These are phyloP conservation scores for Lablab purpureus DNA, from an alignment of 306 rosid genomes.

Conservation along the genomic window DNA sequence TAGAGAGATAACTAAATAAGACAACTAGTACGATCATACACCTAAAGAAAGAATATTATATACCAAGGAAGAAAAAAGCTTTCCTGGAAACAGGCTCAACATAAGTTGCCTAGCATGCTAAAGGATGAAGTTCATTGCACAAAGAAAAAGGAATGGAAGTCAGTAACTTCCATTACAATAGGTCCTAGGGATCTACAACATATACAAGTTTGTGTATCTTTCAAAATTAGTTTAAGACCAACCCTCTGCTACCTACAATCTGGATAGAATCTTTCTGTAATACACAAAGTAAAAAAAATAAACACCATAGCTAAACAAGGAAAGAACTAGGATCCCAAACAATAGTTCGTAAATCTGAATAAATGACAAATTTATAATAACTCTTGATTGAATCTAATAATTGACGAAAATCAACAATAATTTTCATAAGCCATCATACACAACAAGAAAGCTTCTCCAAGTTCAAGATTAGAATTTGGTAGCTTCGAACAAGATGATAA, in stretches of 20 bases:
- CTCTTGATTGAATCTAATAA: neutral
- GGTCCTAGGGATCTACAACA: neutral
- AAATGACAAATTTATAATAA: conserved; percentile 27
- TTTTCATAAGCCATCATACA: neutral
- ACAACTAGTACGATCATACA: neutral
- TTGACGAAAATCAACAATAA: conserved; percentile 11
- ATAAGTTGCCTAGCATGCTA: neutral
- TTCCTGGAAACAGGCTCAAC: neutral
- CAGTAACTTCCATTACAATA: conserved; percentile 9
- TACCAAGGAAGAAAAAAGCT: neutral
- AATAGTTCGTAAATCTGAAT: conserved; percentile 20
- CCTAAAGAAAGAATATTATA: neutral
- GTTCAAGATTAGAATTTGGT: conserved; percentile 21
- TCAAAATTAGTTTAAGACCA: conserved; percentile 12
- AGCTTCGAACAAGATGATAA: conserved; percentile 8
- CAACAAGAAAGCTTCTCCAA: neutral
- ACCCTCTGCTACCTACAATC: neutral
- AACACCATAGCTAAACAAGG: neutral
- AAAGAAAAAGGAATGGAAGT: neutral
- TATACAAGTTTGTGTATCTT: neutral
- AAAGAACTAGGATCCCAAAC: neutral
- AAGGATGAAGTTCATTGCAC: too few relatives aligned
- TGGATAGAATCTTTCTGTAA: neutral
- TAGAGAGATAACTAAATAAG: neutral
- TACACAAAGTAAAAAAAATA: neutral